phyloP scores from a whole-genome alignment of 139 green algal species.

The Closterium sp. region DNA sequence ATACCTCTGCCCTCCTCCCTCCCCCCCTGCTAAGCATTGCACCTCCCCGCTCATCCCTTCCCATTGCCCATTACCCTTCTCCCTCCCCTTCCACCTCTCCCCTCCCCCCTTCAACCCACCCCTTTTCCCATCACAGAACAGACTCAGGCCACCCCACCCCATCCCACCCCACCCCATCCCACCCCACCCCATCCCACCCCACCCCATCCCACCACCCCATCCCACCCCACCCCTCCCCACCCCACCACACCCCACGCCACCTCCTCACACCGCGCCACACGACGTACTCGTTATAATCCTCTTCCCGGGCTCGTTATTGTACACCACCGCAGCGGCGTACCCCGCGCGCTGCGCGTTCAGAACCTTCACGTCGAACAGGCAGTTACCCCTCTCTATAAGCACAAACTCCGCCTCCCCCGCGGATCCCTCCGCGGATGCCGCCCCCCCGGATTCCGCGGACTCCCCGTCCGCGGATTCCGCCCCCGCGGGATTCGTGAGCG shows the following conservation, averaged over 20 bases:
- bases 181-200: no score
- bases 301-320: constrained; percentile 36
- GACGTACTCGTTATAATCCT: constrained; percentile 48
- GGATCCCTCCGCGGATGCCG: not conserved
- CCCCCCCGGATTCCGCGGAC: no score
- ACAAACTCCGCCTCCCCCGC: constrained; percentile 19
- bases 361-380: constrained; percentile 38
- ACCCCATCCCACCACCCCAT: no score
- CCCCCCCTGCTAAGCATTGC: no score
- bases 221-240: no score
- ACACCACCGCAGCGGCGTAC: constrained; percentile 33
- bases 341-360: constrained; percentile 34
- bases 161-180: no score
- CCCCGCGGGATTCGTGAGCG: constrained; percentile 5
- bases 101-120: not conserved
- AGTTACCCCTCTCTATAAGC: constrained; percentile 37
- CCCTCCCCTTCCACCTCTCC: no score
- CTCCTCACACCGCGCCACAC: not conserved
- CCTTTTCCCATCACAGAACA: not conserved
- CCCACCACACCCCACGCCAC: not conserved
- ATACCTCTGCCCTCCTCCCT: no score
- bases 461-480: not conserved
- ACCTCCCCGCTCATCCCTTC: no score
- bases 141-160: no score
- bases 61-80: no score